Conservation (phyloP, 1,139 yeast genomes). For the Debaryomyces subglobosus region DNA sequence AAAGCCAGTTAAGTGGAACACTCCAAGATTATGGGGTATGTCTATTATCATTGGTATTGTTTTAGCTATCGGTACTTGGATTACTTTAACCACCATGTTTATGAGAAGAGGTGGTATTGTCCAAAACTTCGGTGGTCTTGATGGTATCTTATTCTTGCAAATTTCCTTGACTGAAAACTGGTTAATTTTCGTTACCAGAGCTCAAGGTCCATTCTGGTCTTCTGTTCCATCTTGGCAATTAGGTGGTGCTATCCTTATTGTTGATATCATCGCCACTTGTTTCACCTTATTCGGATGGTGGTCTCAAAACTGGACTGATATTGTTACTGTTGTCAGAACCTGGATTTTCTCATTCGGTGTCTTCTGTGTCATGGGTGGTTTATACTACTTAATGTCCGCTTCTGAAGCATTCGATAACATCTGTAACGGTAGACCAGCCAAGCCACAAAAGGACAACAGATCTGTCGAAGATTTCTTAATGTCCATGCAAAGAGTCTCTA, state of each 20-base stretch:
- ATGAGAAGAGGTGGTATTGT: slow-evolving; percentile 78
- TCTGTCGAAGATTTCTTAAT: slow-evolving; percentile 93
- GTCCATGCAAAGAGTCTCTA: slow-evolving; percentile 97
- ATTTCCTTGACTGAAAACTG: slow-evolving; percentile 93
- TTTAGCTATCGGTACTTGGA: slow-evolving; percentile 90
- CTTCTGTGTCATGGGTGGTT: slow-evolving; percentile 96
- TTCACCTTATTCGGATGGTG: slow-evolving; percentile 96
- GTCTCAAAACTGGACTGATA: slow-evolving; percentile 97
- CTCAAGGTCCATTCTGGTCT: slow-evolving; percentile 95
- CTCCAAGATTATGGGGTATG: slow-evolving; percentile 98
- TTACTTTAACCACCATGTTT: slow-evolving; percentile 89
- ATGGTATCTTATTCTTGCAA: slow-evolving; percentile 90
- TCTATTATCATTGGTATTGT: slow-evolving; percentile 79
- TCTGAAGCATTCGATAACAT: slow-evolving; percentile 88
- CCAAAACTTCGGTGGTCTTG: slow-evolving; percentile 91
- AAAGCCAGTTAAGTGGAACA: slow-evolving; percentile 97
- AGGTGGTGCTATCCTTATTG: slow-evolving; percentile 87
- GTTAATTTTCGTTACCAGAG: slow-evolving; percentile 95
- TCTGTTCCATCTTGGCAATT: slow-evolving; percentile 93
- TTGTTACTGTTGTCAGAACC: slow-evolving; percentile 89
- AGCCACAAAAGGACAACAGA: slow-evolving; percentile 70
- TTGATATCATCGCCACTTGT: slow-evolving; percentile 88
- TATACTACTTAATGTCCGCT: slow-evolving; percentile 88
- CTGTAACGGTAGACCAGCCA: slow-evolving; percentile 86
- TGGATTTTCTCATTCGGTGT: slow-evolving; percentile 97